A percentile compares a stretch with the other conserved stretches of the same genome.
phyloP scores from a whole-genome alignment of 192 early-diverging fungal species.

The Mortierella alpina region DNA sequence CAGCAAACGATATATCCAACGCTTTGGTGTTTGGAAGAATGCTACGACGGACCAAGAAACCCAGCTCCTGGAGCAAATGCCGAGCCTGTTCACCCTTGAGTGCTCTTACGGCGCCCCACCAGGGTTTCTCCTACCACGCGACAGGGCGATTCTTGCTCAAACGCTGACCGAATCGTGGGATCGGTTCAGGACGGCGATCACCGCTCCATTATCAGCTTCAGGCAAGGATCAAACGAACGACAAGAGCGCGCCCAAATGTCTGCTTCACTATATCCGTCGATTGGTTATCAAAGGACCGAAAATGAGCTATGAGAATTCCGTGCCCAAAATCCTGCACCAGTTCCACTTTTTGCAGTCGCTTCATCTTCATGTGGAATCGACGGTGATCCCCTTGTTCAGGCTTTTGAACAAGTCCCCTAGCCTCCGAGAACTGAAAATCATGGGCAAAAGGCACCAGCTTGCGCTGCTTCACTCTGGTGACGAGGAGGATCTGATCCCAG shows the following conservation, averaged over 20 bases:
- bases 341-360: neutral
- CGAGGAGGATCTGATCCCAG: neutral
- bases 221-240: neutral
- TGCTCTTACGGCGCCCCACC: constrained; percentile 14
- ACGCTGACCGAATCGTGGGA: neutral
- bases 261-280: neutral
- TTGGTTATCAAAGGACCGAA: neutral
- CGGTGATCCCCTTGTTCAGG: neutral
- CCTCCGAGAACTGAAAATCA: neutral
- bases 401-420: neutral
- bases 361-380: neutral
- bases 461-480: neutral
- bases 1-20: constrained; percentile 19
- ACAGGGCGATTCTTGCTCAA: neutral
- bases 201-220: neutral
- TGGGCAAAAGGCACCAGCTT: neutral
- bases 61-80: constrained; percentile 8
- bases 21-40: constrained; percentile 16
- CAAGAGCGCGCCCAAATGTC: neutral
- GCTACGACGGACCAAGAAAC: neutral
- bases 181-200: neutral
- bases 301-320: neutral
- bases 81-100: constrained; percentile 7
- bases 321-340: neutral
- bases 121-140: neutral